These are phyloP conservation scores for Monilinia fructigena DNA, from an alignment of 2,329 filamentous ascomycete species.

Conservation along the genomic window DNA sequence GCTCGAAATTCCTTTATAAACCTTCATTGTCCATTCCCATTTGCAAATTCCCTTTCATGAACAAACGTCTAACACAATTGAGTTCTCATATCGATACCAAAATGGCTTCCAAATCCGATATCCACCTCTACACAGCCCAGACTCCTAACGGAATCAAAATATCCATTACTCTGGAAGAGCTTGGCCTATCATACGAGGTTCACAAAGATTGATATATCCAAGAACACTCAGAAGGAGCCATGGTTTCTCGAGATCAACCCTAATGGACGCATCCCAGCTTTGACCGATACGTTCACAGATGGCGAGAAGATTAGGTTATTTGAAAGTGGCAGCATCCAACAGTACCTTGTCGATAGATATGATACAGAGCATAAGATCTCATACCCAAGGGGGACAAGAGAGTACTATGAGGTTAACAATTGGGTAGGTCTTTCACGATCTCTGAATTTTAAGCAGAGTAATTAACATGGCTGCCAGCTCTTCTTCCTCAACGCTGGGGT, in stretches of 20 bases:
- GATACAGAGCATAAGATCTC: conserved; percentile 80
- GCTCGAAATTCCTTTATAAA: not conserved
- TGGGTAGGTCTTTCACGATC: conserved; percentile 54
- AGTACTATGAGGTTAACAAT: conserved; percentile 76
- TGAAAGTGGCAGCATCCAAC: conserved; percentile 79
- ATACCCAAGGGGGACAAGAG: conserved; percentile 68
- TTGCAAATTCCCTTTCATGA: conserved; percentile 26
- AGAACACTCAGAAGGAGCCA: conserved; percentile 77
- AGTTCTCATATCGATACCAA: conserved; percentile 36
- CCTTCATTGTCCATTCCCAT: not conserved
- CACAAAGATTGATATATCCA: conserved; percentile 67
- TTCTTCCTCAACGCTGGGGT: conserved; percentile 78
- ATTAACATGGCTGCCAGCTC: conserved; percentile 39
- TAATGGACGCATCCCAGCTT: conserved; percentile 84
- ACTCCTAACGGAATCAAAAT: conserved; percentile 92
- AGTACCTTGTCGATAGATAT: conserved; percentile 80
- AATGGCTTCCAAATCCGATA: conserved; percentile 44
- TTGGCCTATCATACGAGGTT: conserved; percentile 78
- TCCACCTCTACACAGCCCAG: conserved; percentile 56
- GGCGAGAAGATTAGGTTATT: conserved; percentile 74
- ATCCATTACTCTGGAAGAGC: conserved; percentile 81
- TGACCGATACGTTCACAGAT: conserved; percentile 76
- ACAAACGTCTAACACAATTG: conserved; percentile 28
- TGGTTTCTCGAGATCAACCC: conserved; percentile 93
- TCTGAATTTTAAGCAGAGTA: not conserved